These are phyloP conservation scores for Ricinus communis DNA, from an alignment of 345 rosid species.

Conservation along the genomic window DNA sequence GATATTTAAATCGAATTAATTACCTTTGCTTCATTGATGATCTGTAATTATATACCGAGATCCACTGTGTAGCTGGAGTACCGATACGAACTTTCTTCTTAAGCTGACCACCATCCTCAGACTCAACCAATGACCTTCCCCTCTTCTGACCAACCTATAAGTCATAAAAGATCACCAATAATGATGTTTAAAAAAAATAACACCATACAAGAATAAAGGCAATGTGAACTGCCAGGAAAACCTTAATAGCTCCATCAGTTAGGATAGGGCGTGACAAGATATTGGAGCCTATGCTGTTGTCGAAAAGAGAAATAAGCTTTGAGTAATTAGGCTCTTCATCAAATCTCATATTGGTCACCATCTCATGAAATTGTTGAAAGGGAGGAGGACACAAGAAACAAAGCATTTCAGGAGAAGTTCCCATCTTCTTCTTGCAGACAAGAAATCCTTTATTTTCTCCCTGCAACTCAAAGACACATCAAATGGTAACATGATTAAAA, in stretches of 20 bases:
- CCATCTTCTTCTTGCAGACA: conserved; percentile 29
- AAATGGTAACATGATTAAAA: background rate
- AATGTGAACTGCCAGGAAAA: background rate
- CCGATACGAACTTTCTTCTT: conserved; percentile 28
- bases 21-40: conserved; percentile 30
- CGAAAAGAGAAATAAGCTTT: conserved; percentile 24
- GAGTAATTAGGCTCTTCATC: conserved; percentile 28
- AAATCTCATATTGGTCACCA: conserved; percentile 28
- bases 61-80: conserved; percentile 28
- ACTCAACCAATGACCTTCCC: conserved; percentile 16
- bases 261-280: conserved; percentile 15
- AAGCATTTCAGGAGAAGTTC: conserved; percentile 25
- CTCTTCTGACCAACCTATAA: conserved; percentile 26
- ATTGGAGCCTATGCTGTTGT: conserved; percentile 20
- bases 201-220: background rate
- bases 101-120: conserved; percentile 17
- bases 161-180: background rate
- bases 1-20: background rate
- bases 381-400: conserved; percentile 31
- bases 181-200: background rate
- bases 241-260: conserved; percentile 32
- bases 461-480: conserved; percentile 13
- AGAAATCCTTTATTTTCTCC: conserved; percentile 32
- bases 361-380: conserved; percentile 25
- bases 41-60: conserved; percentile 24